A percentile compares a stretch with the other conserved stretches of the same genome.
Conservation (phyloP, 2,329 filamentous ascomycete genomes). For the Verticillium klebahnii region DNA sequence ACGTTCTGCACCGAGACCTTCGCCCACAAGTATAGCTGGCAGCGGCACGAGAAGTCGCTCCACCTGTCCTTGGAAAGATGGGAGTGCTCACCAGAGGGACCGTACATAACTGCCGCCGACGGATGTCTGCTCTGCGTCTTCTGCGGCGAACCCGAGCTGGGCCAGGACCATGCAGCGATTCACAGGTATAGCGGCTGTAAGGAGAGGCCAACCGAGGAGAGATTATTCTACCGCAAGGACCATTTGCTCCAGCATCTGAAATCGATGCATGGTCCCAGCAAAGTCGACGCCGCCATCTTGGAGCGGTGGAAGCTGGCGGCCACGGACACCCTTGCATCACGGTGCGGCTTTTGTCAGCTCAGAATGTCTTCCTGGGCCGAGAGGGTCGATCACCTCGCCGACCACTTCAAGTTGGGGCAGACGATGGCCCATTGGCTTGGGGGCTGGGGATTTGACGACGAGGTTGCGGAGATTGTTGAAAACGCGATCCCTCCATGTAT, state of each 20-base stretch:
- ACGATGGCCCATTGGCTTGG: slow-evolving; percentile 34
- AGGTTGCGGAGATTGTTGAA: slow-evolving; percentile 28
- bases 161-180: slow-evolving; percentile 23
- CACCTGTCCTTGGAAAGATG: slow-evolving; percentile 41
- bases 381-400: slow-evolving; percentile 29
- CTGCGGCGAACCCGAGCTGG: slow-evolving; percentile 26
- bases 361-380: slow-evolving; percentile 25
- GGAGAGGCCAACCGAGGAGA: slow-evolving; percentile 39
- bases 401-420: slow-evolving; percentile 31
- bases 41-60: slow-evolving; percentile 44
- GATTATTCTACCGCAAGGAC: slow-evolving; percentile 38
- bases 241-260: slow-evolving; percentile 37
- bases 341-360: slow-evolving; percentile 32
- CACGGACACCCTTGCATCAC: slow-evolving; percentile 16
- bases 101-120: slow-evolving; percentile 30
- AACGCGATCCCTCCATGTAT: slow-evolving; percentile 30
- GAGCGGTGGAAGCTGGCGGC: slow-evolving; percentile 29
- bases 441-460: slow-evolving; percentile 31
- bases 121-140: slow-evolving; percentile 35
- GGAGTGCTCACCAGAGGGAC: slow-evolving; percentile 36
- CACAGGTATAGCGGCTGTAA: slow-evolving; percentile 41
- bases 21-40: slow-evolving; percentile 39
- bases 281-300: slow-evolving; percentile 34
- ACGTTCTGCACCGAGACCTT: slow-evolving; percentile 43
- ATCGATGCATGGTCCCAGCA: slow-evolving; percentile 34